Percentiles rank a stretch among this genome's conserved stretches.
These are phyloP conservation scores for Saccharomycopsis vini DNA, from an alignment of 805 yeast species.

Conservation along the genomic window DNA sequence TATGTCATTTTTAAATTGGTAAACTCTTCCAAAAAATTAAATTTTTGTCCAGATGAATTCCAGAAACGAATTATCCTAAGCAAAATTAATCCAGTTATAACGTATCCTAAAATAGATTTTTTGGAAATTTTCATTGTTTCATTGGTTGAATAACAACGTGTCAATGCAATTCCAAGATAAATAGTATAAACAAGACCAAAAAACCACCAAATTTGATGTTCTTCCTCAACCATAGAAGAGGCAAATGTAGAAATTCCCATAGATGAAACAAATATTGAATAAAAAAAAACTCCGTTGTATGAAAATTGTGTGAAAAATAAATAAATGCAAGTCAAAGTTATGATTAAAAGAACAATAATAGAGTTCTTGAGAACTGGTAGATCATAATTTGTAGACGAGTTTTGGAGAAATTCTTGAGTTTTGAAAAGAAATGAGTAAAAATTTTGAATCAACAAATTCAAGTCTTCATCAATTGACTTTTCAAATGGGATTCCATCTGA, in stretches of 20 bases:
- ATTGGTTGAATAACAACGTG: too few species aligned
- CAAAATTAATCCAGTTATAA: slow-evolving; percentile 21
- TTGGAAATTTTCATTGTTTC: background rate
- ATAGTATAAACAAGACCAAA: slow-evolving; percentile 24
- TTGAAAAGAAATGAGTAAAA: slow-evolving; percentile 32
- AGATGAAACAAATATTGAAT: slow-evolving; percentile 24
- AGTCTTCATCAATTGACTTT: background rate
- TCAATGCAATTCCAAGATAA: slow-evolving; percentile 6
- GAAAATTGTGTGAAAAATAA: background rate
- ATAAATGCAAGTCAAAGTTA: background rate
- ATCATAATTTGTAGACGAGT: slow-evolving; percentile 67
- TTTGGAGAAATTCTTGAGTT: slow-evolving; percentile 44
- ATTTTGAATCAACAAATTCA: slow-evolving; percentile 15
- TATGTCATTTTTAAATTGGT: slow-evolving; percentile 8
- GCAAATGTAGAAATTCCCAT: slow-evolving; percentile 62
- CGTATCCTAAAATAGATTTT: slow-evolving; percentile 21
- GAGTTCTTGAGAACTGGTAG: slow-evolving; percentile 35
- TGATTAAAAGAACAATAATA: slow-evolving; percentile 20
- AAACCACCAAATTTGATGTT: slow-evolving; percentile 96
- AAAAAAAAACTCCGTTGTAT: slow-evolving; percentile 19
- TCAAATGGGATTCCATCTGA: background rate
- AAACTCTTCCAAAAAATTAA: slow-evolving; percentile 28
- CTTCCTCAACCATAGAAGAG: slow-evolving; percentile 89
- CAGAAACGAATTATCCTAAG: slow-evolving; percentile 66
- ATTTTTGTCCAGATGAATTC: slow-evolving; percentile 88